Evolutionary conservation across 345 rosid genomes (phyloP).

Genomic region (Aegle marmelos): DNA sequence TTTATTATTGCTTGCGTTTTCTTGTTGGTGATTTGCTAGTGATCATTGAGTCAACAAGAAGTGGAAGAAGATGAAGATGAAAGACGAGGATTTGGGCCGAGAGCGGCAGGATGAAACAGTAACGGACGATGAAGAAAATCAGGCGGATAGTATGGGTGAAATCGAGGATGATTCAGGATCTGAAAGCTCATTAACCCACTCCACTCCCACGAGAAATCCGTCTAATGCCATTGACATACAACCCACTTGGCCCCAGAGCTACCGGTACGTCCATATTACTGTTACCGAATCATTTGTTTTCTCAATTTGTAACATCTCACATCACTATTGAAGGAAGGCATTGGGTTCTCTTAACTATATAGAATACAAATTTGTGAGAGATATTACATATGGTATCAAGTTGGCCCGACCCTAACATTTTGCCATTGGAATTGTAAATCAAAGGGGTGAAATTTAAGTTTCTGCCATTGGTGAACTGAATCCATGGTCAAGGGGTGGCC

Average conservation of each 20-base stretch:
- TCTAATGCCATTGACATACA: constrained; percentile 14
- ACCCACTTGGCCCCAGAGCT: constrained; percentile 71
- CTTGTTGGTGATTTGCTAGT: neutral
- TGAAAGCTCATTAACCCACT: constrained; percentile 16
- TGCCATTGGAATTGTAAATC: neutral
- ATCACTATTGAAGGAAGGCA: neutral
- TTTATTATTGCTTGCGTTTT: neutral
- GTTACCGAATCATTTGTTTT: neutral
- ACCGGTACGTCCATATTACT: constrained; percentile 34
- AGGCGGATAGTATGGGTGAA: constrained; percentile 46
- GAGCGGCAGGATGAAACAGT: constrained; percentile 62
- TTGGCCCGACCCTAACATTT: neutral
- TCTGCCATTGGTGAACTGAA: neutral
- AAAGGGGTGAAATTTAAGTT: neutral
- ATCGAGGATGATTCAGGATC: constrained; percentile 38
- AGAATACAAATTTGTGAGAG: neutral
- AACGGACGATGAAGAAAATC: constrained; percentile 81
- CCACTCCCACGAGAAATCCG: constrained; percentile 8
- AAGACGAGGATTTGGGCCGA: constrained; percentile 62
- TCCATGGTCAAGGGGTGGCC: neutral
- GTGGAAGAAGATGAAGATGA: constrained; percentile 38
- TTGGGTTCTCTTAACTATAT: too few species aligned
- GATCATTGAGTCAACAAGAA: constrained; percentile 8
- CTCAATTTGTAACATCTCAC: neutral
- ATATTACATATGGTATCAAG: neutral